Conservation (phyloP, 495 filamentous ascomycete genomes). For the Hypomontagnella submonticulosa region DNA sequence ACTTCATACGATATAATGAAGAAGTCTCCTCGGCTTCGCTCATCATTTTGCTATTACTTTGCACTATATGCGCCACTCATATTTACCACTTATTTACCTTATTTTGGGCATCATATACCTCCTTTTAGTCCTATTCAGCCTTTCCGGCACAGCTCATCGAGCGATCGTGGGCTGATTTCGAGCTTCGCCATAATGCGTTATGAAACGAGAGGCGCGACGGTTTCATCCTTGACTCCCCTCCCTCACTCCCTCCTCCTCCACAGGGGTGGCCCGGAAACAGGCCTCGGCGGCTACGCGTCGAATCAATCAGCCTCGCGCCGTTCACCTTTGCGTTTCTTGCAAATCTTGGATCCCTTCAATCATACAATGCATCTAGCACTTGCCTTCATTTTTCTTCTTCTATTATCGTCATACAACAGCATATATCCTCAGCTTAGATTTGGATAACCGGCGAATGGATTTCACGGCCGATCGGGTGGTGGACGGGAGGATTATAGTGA, state of each 20-base stretch:
- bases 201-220: conserved; percentile 36
- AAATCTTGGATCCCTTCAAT: conserved; percentile 1
- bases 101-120: conserved; percentile 21
- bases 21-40: conserved; percentile 28
- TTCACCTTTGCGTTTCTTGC: not conserved
- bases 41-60: conserved; percentile 13
- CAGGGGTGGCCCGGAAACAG: not conserved
- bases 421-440: conserved; percentile 38
- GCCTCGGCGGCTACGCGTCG: conserved; percentile 5
- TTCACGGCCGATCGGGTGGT: conserved; percentile 32
- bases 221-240: conserved; percentile 25
- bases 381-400: not conserved
- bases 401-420: conserved; percentile 26
- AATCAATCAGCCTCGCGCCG: conserved; percentile 3
- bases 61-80: not conserved
- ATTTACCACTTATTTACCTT: conserved; percentile 12
- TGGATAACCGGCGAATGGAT: conserved; percentile 45
- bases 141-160: conserved; percentile 7
- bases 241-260: not conserved
- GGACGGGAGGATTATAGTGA: conserved; percentile 29
- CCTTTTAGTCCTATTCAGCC: conserved; percentile 15
- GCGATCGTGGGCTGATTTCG: conserved; percentile 28
- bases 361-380: not conserved
- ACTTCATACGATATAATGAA: conserved; percentile 49
- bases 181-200: conserved; percentile 34